These are phyloP conservation scores for Austroboletus novae-zelandiae DNA, from an alignment of 1,284 basidiomycete species.

Conservation along the genomic window DNA sequence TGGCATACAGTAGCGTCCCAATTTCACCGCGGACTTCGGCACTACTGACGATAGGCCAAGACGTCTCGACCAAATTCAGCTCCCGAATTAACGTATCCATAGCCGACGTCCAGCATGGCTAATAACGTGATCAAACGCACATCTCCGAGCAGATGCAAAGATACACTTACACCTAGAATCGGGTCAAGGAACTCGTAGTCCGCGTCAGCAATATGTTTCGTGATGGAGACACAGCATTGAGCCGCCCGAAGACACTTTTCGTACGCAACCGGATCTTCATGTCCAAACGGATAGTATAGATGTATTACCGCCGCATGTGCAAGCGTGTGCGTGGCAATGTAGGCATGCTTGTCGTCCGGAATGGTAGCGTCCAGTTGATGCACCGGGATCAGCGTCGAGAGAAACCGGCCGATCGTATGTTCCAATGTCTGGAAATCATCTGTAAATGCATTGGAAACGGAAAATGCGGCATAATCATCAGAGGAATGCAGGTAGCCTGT, in stretches of 20 bases:
- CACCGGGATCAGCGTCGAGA: constrained; percentile 58
- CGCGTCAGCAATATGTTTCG: constrained; percentile 58
- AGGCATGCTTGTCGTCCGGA: constrained; percentile 56
- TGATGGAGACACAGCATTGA: constrained; percentile 52
- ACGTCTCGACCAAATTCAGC: constrained; percentile 52
- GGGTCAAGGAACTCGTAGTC: constrained; percentile 72
- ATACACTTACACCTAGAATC: constrained; percentile 60
- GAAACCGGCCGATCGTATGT: constrained; percentile 58
- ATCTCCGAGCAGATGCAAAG: constrained; percentile 1
- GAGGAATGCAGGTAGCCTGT: constrained; percentile 11
- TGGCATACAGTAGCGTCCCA: constrained; percentile 56
- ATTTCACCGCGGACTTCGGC: constrained; percentile 60
- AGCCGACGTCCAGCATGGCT: constrained; percentile 71
- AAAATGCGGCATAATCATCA: constrained; percentile 35
- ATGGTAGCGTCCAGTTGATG: constrained; percentile 59
- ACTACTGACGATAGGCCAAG: constrained; percentile 57
- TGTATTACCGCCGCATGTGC: constrained; percentile 66
- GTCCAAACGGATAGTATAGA: constrained; percentile 59
- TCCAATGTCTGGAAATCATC: constrained; percentile 63
- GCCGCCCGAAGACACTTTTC: constrained; percentile 65
- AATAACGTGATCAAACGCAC: constrained; percentile 9
- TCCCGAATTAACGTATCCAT: constrained; percentile 66
- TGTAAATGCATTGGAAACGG: constrained; percentile 45
- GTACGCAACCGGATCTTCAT: constrained; percentile 57
- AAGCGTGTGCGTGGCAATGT: constrained; percentile 62